Percentiles rank a stretch among this genome's conserved stretches.
phyloP scores from a whole-genome alignment of 768 basidiomycete species.

The Atractiella rhizophila region DNA sequence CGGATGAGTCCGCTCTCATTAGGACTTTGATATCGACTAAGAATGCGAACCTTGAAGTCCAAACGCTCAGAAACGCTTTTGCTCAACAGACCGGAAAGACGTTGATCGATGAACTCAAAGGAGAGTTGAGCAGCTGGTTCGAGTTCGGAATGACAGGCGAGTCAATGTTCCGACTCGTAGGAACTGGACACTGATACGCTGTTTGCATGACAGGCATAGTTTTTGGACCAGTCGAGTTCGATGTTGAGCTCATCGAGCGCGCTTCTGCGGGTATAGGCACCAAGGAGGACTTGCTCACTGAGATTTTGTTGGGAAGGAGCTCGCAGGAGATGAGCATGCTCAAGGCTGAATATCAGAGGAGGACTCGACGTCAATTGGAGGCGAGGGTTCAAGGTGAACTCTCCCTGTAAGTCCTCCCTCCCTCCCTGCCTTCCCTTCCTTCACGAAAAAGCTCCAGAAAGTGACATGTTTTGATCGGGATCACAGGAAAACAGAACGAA shows the following conservation, averaged over 20 bases:
- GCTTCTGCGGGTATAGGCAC: conserved; percentile 21
- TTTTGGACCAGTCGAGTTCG: conserved; percentile 20
- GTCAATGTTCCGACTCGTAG: conserved; percentile 16
- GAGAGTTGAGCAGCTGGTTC: background rate
- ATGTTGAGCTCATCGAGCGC: conserved; percentile 19
- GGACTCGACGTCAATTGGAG: conserved; percentile 8
- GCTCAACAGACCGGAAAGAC: background rate
- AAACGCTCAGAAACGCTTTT: background rate
- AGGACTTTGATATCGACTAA: conserved; percentile 5
- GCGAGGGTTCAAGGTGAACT: conserved; percentile 9
- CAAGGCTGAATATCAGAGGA: conserved; percentile 7
- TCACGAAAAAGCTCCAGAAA: no score
- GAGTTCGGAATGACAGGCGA: conserved; percentile 18
- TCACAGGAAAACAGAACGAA: conserved; percentile 3
- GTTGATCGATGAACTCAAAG: no score
- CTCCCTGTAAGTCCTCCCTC: background rate
- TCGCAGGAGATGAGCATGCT: conserved; percentile 20
- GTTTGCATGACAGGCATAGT: no score
- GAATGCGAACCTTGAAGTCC: conserved; percentile 5
- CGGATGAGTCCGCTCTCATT: conserved; percentile 4
- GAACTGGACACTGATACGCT: conserved; percentile 3
- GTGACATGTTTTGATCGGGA: background rate
- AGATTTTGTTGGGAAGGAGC: conserved; percentile 20
- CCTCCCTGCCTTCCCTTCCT: background rate
- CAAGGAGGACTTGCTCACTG: conserved; percentile 22